Conservation (phyloP, 192 early-diverging fungal species). For the Coemansia sp. region DNA sequence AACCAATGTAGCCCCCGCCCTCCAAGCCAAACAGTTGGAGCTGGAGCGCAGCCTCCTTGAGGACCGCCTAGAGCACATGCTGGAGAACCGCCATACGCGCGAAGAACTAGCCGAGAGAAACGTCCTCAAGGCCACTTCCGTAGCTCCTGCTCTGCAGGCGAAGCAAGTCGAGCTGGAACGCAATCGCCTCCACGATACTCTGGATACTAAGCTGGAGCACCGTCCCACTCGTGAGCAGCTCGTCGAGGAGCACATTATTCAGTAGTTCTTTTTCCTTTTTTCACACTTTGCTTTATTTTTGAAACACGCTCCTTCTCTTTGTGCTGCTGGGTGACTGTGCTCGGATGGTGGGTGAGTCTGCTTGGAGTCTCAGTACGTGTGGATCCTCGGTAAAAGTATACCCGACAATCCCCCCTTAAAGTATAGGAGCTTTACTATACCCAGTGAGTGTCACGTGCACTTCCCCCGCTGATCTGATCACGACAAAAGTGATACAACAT, state of each 20-base stretch:
- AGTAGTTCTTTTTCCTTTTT: neutral
- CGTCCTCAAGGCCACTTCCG: constrained; percentile 55
- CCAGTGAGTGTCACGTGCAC: no score
- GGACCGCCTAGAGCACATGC: constrained; percentile 56
- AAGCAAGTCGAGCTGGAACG: constrained; percentile 30
- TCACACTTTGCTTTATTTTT: neutral
- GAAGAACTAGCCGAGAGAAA: constrained; percentile 59
- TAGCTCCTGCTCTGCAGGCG: constrained; percentile 41
- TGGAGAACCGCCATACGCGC: constrained; percentile 58
- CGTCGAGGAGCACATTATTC: constrained; percentile 57
- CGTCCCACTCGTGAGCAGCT: constrained; percentile 57
- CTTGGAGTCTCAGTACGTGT: no score
- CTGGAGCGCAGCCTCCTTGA: constrained; percentile 44
- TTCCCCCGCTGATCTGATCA: no score
- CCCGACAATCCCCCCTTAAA: no score
- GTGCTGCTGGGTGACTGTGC: no score
- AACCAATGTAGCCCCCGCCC: constrained; percentile 31
- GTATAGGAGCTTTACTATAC: no score
- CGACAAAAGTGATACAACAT: no score
- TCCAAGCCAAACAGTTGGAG: constrained; percentile 36
- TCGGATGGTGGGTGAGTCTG: no score
- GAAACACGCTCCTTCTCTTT: neutral
- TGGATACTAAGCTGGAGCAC: constrained; percentile 59
- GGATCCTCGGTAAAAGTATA: no score
- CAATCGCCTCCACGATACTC: constrained; percentile 48